phyloP scores from a whole-genome alignment of 2,329 filamentous ascomycete species.

The Amylocarpus encephaloides region DNA sequence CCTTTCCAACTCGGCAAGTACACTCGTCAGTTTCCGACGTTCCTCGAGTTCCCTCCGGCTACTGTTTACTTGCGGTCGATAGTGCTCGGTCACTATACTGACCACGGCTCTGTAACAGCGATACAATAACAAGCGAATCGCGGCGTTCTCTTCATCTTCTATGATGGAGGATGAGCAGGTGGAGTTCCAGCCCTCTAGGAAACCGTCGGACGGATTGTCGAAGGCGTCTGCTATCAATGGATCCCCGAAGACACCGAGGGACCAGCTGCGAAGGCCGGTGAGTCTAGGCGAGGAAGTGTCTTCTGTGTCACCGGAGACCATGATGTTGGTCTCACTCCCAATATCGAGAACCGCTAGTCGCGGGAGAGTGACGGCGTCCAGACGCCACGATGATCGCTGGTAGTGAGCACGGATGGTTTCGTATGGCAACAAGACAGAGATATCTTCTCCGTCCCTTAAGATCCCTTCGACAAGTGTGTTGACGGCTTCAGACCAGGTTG shows the following conservation, averaged over 20 bases:
- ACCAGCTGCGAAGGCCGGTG: conserved; percentile 52
- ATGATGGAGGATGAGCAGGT: conserved; percentile 31
- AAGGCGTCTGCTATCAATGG: conserved; percentile 48
- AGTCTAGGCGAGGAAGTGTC: conserved; percentile 28
- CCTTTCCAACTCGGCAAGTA: conserved; percentile 41
- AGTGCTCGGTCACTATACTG: conserved; percentile 49
- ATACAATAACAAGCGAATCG: conserved; percentile 48
- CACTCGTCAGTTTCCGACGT: conserved; percentile 43
- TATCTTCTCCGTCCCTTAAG: conserved; percentile 54
- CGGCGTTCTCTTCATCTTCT: conserved; percentile 39
- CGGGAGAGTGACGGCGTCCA: conserved; percentile 47
- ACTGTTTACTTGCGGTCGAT: conserved; percentile 43
- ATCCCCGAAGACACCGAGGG: conserved; percentile 53
- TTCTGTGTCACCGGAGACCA: conserved; percentile 33
- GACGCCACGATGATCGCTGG: conserved; percentile 39
- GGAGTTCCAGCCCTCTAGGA: conserved; percentile 40
- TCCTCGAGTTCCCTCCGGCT: conserved; percentile 47
- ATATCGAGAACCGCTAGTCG: conserved; percentile 50
- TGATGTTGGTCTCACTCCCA: conserved; percentile 43
- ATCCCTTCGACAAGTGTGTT: conserved; percentile 49
- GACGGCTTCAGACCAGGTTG: conserved; percentile 52
- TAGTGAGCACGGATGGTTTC: conserved; percentile 48
- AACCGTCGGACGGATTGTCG: conserved; percentile 37
- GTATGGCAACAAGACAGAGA: conserved; percentile 52
- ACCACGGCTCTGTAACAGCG: conserved; percentile 50